Evolutionary conservation across 2,329 filamentous ascomycete genomes (phyloP).

Genomic region (Sarocladium brachiariae): DNA sequence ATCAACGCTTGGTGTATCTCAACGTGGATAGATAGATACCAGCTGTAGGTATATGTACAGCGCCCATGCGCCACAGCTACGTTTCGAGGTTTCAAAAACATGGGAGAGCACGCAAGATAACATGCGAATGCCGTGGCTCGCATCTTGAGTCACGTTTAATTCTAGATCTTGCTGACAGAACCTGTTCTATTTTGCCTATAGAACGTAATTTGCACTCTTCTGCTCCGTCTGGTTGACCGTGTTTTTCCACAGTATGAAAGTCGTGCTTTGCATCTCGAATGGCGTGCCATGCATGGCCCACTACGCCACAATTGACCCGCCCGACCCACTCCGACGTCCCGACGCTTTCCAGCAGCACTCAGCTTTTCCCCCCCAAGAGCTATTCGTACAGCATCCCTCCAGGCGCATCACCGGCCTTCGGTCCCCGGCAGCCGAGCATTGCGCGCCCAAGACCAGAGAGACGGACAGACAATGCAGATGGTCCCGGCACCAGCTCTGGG

Average conservation of each 20-base stretch:
- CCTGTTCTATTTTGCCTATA: too few relatives aligned
- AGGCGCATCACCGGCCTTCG: background rate
- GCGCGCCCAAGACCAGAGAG: too few relatives aligned
- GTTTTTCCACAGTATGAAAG: background rate
- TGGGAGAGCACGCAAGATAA: slow-evolving; percentile 7
- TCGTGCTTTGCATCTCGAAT: slow-evolving; percentile 7
- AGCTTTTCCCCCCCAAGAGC: too few relatives aligned
- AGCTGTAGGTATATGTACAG: slow-evolving; percentile 6
- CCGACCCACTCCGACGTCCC: slow-evolving; percentile 3
- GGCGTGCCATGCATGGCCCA: slow-evolving; percentile 4
- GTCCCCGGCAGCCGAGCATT: background rate
- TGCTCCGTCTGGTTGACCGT: too few relatives aligned
- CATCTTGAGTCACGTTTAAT: background rate
- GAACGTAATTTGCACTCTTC: too few relatives aligned
- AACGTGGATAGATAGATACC: background rate
- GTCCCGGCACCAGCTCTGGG: too few relatives aligned
- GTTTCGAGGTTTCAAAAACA: background rate
- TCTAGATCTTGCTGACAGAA: background rate
- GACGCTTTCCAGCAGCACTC: background rate
- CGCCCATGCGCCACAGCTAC: background rate
- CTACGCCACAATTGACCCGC: background rate
- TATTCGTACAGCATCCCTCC: background rate
- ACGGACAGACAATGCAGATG: too few relatives aligned
- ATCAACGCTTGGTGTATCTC: background rate
- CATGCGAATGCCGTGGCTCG: background rate